Evolutionary conservation across 768 basidiomycete species (phyloP).

Genomic region (Phylloporus sp.): DNA sequence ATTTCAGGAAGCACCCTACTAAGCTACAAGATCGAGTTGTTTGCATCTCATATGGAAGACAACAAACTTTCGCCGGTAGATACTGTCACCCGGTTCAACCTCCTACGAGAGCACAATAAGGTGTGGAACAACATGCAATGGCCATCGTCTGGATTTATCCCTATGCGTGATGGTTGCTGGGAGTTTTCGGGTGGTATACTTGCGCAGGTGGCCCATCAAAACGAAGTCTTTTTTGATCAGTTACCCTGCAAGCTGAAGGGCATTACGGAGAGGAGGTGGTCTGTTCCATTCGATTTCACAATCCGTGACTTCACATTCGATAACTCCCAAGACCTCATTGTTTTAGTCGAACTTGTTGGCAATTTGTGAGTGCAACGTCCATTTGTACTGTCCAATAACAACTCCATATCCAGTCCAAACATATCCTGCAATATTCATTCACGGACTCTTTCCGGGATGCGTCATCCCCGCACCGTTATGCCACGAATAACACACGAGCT

Average conservation of each 20-base stretch:
- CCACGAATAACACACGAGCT: constrained; percentile 13
- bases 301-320: constrained; percentile 37
- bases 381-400: background rate
- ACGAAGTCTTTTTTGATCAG: constrained; percentile 22
- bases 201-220: constrained; percentile 21
- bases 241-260: constrained; percentile 31
- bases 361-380: constrained; percentile 13
- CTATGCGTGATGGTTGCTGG: constrained; percentile 25
- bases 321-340: constrained; percentile 34
- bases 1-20: constrained; percentile 24
- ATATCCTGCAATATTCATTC: constrained; percentile 25
- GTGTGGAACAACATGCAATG: constrained; percentile 30
- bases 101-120: constrained; percentile 25
- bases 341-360: constrained; percentile 25
- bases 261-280: constrained; percentile 28
- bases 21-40: constrained; percentile 31
- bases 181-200: constrained; percentile 35
- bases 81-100: constrained; percentile 19
- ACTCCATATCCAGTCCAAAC: constrained; percentile 12
- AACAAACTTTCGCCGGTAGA: constrained; percentile 17
- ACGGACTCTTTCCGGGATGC: constrained; percentile 28
- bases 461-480: constrained; percentile 21
- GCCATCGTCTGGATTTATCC: constrained; percentile 9
- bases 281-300: constrained; percentile 22
- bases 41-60: constrained; percentile 27